These are phyloP conservation scores for Mycena floridula DNA, from an alignment of 768 basidiomycete genomes.

Conservation along the genomic window DNA sequence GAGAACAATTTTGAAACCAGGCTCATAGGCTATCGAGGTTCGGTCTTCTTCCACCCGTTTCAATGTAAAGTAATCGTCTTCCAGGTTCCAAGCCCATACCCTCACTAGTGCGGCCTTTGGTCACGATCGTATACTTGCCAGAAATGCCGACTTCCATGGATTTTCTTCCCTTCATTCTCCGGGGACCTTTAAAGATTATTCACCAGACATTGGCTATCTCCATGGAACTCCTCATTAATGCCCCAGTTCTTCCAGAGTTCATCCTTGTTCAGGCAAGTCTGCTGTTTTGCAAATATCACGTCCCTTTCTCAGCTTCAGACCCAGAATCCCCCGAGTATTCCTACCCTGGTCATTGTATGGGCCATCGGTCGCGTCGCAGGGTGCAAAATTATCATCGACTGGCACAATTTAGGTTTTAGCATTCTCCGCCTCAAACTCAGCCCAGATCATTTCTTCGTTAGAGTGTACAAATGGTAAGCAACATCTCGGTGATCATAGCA, in stretches of 20 bases:
- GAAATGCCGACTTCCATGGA: constrained; percentile 52
- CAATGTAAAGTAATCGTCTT: constrained; percentile 2
- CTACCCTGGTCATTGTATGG: constrained; percentile 84
- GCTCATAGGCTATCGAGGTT: constrained; percentile 84
- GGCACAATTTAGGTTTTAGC: constrained; percentile 97
- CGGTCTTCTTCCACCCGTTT: constrained; percentile 1
- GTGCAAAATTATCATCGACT: constrained; percentile 91
- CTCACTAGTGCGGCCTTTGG: constrained; percentile 60
- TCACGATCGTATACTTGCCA: constrained; percentile 63
- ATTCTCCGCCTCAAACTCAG: constrained; percentile 86
- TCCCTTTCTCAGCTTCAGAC: neutral
- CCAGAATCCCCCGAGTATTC: constrained; percentile 96
- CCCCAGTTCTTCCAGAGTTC: constrained; percentile 69
- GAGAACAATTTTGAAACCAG: constrained; percentile 70
- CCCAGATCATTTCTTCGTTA: constrained; percentile 58
- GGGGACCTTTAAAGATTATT: constrained; percentile 76
- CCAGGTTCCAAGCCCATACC: constrained; percentile 75
- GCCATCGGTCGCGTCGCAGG: constrained; percentile 60
- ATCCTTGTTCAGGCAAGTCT: constrained; percentile 81
- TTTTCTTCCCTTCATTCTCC: constrained; percentile 57
- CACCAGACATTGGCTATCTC: constrained; percentile 65
- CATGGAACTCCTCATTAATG: constrained; percentile 48
- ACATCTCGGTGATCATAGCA: no score
- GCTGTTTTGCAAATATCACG: neutral
- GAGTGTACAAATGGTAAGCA: constrained; percentile 65